phyloP scores from a whole-genome alignment of 2,329 filamentous ascomycete genomes.

The Scleromitrula shiraiana region DNA sequence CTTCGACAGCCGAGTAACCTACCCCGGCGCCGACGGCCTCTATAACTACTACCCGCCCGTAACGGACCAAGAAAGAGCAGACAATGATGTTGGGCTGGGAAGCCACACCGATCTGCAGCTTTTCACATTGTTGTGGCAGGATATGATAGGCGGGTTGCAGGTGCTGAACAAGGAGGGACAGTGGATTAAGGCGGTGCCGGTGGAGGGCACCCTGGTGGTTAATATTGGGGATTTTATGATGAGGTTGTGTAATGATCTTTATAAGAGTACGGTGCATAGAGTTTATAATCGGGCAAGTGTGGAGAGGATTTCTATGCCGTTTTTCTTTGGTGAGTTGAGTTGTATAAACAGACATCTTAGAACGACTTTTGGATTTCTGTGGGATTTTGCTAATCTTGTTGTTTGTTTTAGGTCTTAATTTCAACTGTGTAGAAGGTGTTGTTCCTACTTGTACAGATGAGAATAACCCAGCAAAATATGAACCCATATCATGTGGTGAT shows the following conservation, averaged over 20 bases:
- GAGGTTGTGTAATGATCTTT: slow-evolving; percentile 42
- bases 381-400: background rate
- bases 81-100: slow-evolving; percentile 35
- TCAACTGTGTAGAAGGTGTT: slow-evolving; percentile 42
- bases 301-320: slow-evolving; percentile 46
- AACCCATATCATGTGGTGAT: slow-evolving; percentile 43
- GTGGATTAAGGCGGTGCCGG: slow-evolving; percentile 37
- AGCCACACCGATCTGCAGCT: slow-evolving; percentile 42
- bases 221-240: slow-evolving; percentile 47
- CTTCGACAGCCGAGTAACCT: slow-evolving; percentile 45
- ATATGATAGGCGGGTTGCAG: slow-evolving; percentile 36
- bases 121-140: slow-evolving; percentile 43
- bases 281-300: slow-evolving; percentile 36
- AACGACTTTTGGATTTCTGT: background rate
- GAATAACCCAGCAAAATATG: slow-evolving; percentile 40
- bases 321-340: slow-evolving; percentile 40
- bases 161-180: slow-evolving; percentile 36
- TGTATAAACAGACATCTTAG: background rate
- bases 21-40: slow-evolving; percentile 39
- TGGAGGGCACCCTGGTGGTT: slow-evolving; percentile 41
- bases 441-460: slow-evolving; percentile 40
- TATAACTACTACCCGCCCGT: slow-evolving; percentile 39
- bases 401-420: slow-evolving; percentile 36
- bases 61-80: slow-evolving; percentile 25
- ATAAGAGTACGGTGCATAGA: slow-evolving; percentile 43